Base-by-base conservation (phyloP, 352 stramenopile species). In the Pythium monospermum region DNA sequence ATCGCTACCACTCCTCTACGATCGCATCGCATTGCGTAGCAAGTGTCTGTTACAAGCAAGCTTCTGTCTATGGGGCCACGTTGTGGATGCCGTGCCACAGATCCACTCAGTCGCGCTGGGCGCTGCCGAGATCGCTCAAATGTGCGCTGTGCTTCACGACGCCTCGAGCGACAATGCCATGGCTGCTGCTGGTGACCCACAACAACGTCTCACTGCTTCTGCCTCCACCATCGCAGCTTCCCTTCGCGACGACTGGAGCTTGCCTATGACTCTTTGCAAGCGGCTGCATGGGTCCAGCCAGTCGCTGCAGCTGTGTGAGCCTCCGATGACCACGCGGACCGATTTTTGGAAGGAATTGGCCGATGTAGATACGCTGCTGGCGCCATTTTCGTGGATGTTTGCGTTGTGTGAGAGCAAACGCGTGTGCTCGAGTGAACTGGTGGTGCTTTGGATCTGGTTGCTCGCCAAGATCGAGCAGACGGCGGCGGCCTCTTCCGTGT, bases 381-480 rank as follows among this genome's bases (percentile, higher is more conserved):
- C 64, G 26, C 73, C 73, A 30, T 71, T 82, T 31, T 62, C 49
- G 36, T 84, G 70, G 73, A 57, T 70, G 37, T 53, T 76, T 40
- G 58, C 60, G 30, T 39, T 82, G 3, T 75, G 66, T 47, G 60
- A 75, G 30, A 69, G 53, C 26, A 53, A 52, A 12, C 55, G 43
- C 23, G 57, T 70, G 52, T 69, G 56, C 26, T 62, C 73, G 12
- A 70, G 58, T n/a, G 61, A 82, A 45, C 71, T 66, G 35, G 18
- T 82, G 26, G 30, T 82, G 12, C 51, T 76, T 16, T 84, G 70
- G 73, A 45, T 82, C 30, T 82, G 70, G 70, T 33, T 75, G 27
- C 30, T 82, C 3, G 44, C 62, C 3, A 36, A 66, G 0, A 51
- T 71, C 8, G 44, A 61, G 21, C 28, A 25, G n/a, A n/a, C n/a